phyloP scores from a whole-genome alignment of 2,329 filamentous ascomycete genomes.

The Beauveria australis region DNA sequence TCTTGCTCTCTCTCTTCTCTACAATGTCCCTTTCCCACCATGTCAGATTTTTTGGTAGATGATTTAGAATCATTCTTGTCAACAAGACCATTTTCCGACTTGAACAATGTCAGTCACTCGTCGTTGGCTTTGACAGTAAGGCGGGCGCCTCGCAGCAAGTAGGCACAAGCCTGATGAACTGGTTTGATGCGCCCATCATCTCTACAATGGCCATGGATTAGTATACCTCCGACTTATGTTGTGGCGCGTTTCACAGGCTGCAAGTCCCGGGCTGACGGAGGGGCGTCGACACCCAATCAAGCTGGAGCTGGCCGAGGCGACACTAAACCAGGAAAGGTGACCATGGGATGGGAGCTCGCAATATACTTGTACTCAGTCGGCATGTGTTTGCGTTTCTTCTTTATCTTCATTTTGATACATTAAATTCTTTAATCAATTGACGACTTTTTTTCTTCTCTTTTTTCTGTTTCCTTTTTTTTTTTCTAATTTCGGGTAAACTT shows the following conservation, averaged over 20 bases:
- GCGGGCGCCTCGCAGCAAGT: too few species aligned
- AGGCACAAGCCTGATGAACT: too few species aligned
- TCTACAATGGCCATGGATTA: too few species aligned
- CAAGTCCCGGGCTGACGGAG: not conserved
- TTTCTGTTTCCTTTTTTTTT: too few species aligned
- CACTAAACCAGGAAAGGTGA: not conserved
- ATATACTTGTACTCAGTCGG: too few species aligned
- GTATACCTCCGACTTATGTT: not conserved
- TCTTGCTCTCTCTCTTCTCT: not conserved
- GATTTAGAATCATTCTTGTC: not conserved
- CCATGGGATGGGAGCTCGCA: too few species aligned
- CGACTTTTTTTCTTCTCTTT: too few species aligned
- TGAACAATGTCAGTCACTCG: not conserved
- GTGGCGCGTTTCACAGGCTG: slow-evolving; percentile 2
- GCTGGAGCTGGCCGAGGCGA: not conserved
- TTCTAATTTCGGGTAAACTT: too few species aligned
- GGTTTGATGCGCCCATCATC: too few species aligned
- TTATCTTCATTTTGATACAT: too few species aligned
- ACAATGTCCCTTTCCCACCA: not conserved
- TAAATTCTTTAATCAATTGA: too few species aligned
- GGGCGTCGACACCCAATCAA: slow-evolving; percentile 1
- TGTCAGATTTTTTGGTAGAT: not conserved
- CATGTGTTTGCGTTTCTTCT: too few species aligned
- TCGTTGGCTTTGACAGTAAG: not conserved
- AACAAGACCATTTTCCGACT: not conserved